Percentiles rank a stretch among this genome's conserved stretches.
phyloP scores from a whole-genome alignment of 2,329 filamentous ascomycete species.

The Penicillium sp. region DNA sequence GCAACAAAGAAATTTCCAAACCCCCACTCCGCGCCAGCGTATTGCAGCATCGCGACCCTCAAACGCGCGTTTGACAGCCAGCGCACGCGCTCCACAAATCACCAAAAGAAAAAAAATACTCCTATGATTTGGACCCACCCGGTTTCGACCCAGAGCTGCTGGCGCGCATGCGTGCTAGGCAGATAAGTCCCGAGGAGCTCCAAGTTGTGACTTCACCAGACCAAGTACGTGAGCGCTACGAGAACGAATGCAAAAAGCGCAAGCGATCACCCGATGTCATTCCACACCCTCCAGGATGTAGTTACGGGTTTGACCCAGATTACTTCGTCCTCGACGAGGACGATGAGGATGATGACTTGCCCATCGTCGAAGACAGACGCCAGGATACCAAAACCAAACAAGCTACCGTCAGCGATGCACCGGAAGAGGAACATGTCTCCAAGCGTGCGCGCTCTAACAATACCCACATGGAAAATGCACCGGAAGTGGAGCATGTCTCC shows the following conservation, averaged over 20 bases:
- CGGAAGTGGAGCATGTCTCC: not conserved
- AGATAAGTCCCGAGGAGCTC: slow-evolving; percentile 9
- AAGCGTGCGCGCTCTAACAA: not conserved
- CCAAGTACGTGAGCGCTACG: not conserved
- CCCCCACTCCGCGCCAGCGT: not conserved
- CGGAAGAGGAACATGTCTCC: not conserved
- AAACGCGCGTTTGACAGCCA: not conserved
- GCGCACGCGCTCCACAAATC: not conserved
- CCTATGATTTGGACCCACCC: slow-evolving; percentile 1
- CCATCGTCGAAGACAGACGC: slow-evolving; percentile 10
- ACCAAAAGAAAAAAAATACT: not conserved
- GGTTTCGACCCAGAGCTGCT: slow-evolving; percentile 9
- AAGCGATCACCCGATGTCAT: slow-evolving; percentile 42
- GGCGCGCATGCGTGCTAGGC: slow-evolving; percentile 3
- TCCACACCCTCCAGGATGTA: slow-evolving; percentile 41
- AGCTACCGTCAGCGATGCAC: not conserved
- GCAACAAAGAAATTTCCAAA: not conserved
- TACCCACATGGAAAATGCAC: not conserved
- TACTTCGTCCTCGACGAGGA: slow-evolving; percentile 39
- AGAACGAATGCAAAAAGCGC: slow-evolving; percentile 33
- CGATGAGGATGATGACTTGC: slow-evolving; percentile 34
- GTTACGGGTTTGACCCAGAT: slow-evolving; percentile 42
- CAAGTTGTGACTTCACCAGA: not conserved
- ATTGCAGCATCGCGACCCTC: not conserved
- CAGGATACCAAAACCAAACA: not conserved